Base-by-base conservation (phyloP, 805 yeast species). In the Saccharomycopsis fodiens region DNA sequence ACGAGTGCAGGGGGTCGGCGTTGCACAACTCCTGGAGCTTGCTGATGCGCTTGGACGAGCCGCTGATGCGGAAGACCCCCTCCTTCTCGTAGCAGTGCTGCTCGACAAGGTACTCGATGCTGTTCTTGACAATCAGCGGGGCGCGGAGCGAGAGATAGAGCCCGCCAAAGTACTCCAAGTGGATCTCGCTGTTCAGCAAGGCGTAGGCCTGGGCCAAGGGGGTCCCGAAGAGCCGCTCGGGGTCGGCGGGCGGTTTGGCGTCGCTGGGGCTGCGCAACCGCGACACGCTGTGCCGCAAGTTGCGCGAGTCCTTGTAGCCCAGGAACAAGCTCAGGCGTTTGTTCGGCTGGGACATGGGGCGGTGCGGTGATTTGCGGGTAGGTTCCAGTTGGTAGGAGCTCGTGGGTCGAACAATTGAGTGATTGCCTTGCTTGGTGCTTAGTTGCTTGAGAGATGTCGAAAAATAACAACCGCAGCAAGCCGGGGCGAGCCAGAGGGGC, bases 51-150 rank as follows among this genome's bases (percentile, higher is more conserved):
- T 86, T 84, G 23, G 85, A 79, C n/a, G 95, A 82, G 2, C 98
- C 98, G 1, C 93, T 89, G 2, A 93, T 83, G 49, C 98, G 70
- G 60, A 93, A 93, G 2, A 93, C 85, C 4, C 98, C 98, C 60
- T 91, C 94, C 1, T 83, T 81, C 30, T 76, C 75, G 31, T 86
- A 68, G 2, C 83, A 51, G 10, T 51, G 29, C 21, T 51, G 32
- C 8, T 37, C 21, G 19, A 38, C 27, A 6, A 50, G 29, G 23
- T 23, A 50, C 41, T 44, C 51, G 35, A 47, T 44, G 5, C 42
- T 37, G n/a, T 30, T 32, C 20, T 35, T 44, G 6, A 50, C 32
- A 3, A 50, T 39, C 6, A 49, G 36, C 13, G 53, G 53, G 21
- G 47, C 34, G 13, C 16, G 30, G 13, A 46, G 29, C 7, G 23